Evolutionary conservation across 129 eudicot species (phyloP), one percentile per base, ranked within the genome.

Genomic region (Pulicaria dysenterica): DNA sequence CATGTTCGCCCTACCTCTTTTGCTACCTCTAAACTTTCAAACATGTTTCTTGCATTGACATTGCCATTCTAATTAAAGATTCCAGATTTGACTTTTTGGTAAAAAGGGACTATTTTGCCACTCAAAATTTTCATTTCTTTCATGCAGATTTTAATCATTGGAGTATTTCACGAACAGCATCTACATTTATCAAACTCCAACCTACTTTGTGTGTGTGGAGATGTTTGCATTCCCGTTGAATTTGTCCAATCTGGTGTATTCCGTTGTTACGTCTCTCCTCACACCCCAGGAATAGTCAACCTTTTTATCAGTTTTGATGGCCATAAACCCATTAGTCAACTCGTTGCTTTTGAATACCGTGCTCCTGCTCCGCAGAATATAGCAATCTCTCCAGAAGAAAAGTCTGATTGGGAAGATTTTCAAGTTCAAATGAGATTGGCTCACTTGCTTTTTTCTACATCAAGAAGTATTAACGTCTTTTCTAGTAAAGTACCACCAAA

Each of bases 221-320:
- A 86, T 63, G 64, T 62, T 58, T 77, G 84, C 72, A 66, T 84
- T 83, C 89, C 91, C 69, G 86, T 77, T 19, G 94, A 86, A 81
- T 66, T 77, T 9, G 74, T 90, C 51, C 99, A 90, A 78, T 47
- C 81, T 44, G 99, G 99, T 40, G 99, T 94, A 12, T 88, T 73
- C 46, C 97, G 99, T 50, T 90, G 91, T 82, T 74, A 69, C 38
- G 47, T 94, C 63, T 54, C 89, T 24, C 86, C 96, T 43, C 96
- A 85, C 73, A 73, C 59, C 63, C 84, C 96, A 75, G 97, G 96
- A 68, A 69, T 82, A 55, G 91, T 90, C 40, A 80, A 84, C 70
- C 88, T 94, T 31, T 90, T 77, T 73, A 63, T 94, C 76, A 94
- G 94, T 82, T 65, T 61, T 51, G 99, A 94, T 58, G 91, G 99